phyloP scores from a whole-genome alignment of 1,139 yeast genomes.

The Meyerozyma athensensis region DNA sequence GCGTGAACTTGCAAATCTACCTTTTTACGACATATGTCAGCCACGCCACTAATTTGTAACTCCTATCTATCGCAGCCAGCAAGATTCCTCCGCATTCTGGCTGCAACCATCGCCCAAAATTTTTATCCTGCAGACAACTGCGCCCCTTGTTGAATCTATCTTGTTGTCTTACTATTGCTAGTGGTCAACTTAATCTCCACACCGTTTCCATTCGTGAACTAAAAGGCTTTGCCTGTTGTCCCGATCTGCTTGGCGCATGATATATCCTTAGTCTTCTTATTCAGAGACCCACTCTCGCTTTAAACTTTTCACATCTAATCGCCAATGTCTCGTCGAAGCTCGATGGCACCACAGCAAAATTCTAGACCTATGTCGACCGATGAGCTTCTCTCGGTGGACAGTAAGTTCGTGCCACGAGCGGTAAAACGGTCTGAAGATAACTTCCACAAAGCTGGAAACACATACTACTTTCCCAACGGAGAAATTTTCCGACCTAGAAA shows the following conservation, averaged over 20 bases:
- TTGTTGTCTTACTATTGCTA: neutral
- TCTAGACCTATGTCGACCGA: slow-evolving; percentile 29
- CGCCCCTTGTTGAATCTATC: neutral
- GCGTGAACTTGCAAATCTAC: too few relatives aligned
- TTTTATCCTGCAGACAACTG: neutral
- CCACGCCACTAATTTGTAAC: too few relatives aligned
- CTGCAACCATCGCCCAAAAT: too few relatives aligned
- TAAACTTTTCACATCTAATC: neutral
- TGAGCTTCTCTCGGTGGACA: slow-evolving; percentile 33
- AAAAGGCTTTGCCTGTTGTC: too few relatives aligned
- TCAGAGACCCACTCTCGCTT: neutral
- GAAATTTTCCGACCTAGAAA: slow-evolving; percentile 48
- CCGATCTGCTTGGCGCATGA: slow-evolving; percentile 1
- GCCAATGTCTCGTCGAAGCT: slow-evolving; percentile 1
- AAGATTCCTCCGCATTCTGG: too few relatives aligned
- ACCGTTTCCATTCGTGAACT: too few relatives aligned
- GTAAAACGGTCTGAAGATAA: slow-evolving; percentile 17
- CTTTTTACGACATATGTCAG: too few relatives aligned
- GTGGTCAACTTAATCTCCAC: too few relatives aligned
- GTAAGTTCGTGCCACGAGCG: slow-evolving; percentile 31
- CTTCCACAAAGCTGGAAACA: slow-evolving; percentile 22
- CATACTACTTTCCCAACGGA: slow-evolving; percentile 51
- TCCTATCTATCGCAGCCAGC: too few relatives aligned
- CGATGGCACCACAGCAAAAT: neutral
- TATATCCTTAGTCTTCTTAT: neutral